Conservation (phyloP, 228 moss, liverwort and hornwort genomes). For the Sphagnum fallax region DNA sequence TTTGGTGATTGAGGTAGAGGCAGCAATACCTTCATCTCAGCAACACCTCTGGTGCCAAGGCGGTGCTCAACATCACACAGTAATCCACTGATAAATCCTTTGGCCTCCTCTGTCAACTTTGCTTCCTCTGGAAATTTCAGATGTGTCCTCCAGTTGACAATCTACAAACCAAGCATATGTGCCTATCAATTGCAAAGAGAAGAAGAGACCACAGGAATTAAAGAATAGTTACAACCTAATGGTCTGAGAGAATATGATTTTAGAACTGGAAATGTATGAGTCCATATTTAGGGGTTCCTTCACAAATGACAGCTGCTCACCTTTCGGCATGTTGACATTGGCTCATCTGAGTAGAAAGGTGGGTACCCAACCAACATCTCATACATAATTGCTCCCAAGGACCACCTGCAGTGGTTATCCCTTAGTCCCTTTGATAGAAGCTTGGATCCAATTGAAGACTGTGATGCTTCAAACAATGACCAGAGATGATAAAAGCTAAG, state of each 20-base stretch:
- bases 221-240: no score
- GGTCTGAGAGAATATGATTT: no score
- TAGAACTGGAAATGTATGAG: no score
- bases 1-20: no score
- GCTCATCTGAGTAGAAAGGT: conserved; percentile 98
- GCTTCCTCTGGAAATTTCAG: conserved; percentile 99
- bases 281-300: no score
- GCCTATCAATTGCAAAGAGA: no score
- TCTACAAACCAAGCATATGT: conserved; percentile 32
- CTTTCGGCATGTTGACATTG: conserved; percentile 99
- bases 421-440: no score
- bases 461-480: no score
- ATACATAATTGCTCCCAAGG: conserved; percentile 97
- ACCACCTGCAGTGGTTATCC: conserved; percentile 64
- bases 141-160: conserved; percentile 98
- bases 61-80: conserved; percentile 99
- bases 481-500: no score
- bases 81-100: conserved; percentile 87
- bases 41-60: conserved; percentile 94
- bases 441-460: no score
- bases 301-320: conserved; percentile 16
- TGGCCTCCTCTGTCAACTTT: conserved; percentile 78
- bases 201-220: no score
- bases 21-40: conserved; percentile 75
- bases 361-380: conserved; percentile 99